Base-by-base conservation (phyloP, 2,329 filamentous ascomycete species). In the Fusarium mexicanum region DNA sequence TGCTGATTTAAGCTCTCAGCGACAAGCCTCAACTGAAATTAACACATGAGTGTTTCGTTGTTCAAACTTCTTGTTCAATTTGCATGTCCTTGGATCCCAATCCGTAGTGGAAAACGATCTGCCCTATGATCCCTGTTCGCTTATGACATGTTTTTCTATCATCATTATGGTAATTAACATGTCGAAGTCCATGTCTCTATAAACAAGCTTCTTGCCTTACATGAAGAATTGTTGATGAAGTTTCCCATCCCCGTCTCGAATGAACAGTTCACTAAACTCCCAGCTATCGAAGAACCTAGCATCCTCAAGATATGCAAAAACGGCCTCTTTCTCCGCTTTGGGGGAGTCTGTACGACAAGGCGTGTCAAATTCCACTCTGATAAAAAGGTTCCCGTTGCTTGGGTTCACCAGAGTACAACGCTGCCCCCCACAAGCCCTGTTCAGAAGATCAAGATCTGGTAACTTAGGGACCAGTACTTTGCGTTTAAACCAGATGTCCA, bases 31-130 rank as follows among this genome's bases (percentile, higher is more conserved):
- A 17, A 4, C 33, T 35, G 16, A 16, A 35, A 35, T 9, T 17
- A 17, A 1, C 1, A 17, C 16, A 35, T 35, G 3, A 9, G 33
- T 16, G 33, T 17, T 35, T 35, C 1, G 33, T 8, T 35, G 16
- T 35, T 17, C 16, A 35, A 24, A 2, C 41, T 17, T 17, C n/a
- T 10, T 18, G 20, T 44, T 44, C 10, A 18, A 26, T 26, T 44
- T 44, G 3, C 3, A 5, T 26, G n/a, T 12, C 10, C 18, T 11
- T 8, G 16, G 10, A 26, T 18, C 6, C 24, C 2, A 26, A 26
- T 17, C n/a, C 4, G 18, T 44, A 0, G 4, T 18, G 3, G 6
- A 26, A 12, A 8, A 4, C n/a, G 10, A 0, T 26, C 3, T 13
- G 16, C 43, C 12, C 10, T 12, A 8, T 5, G 3, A 8, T 26